Evolutionary conservation across 768 basidiomycete genomes (phyloP).

Genomic region (Pleurotus giganteus): DNA sequence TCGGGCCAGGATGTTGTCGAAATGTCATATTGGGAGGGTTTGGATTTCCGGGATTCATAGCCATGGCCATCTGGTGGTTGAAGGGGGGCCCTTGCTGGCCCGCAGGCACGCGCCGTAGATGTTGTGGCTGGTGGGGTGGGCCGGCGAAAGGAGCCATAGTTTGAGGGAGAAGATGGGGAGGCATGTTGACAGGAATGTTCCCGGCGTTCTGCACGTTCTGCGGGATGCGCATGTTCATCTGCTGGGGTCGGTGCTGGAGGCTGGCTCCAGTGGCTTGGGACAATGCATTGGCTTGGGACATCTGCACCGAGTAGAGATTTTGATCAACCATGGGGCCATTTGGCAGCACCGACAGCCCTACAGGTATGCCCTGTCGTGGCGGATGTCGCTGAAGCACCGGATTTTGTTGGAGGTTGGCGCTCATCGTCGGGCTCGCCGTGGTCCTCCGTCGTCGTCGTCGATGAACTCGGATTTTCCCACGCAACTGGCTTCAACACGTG

Average conservation of each 20-base stretch:
- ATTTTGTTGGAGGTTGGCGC: slow-evolving; percentile 7
- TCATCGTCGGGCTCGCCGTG: slow-evolving; percentile 8
- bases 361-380: neutral
- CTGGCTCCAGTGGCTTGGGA: neutral
- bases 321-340: slow-evolving; percentile 4
- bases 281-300: slow-evolving; percentile 7
- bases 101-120: slow-evolving; percentile 15
- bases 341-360: neutral
- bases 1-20: slow-evolving; percentile 32
- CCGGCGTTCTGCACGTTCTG: slow-evolving; percentile 3
- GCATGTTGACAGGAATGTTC: slow-evolving; percentile 2
- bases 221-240: neutral
- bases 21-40: slow-evolving; percentile 39
- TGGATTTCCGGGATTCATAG: slow-evolving; percentile 26
- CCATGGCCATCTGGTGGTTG: slow-evolving; percentile 28
- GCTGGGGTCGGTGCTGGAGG: neutral
- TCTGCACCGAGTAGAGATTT: neutral
- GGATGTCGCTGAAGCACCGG: neutral
- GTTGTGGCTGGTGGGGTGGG: slow-evolving; percentile 35
- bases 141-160: slow-evolving; percentile 32
- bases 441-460: slow-evolving; percentile 11
- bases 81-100: slow-evolving; percentile 1
- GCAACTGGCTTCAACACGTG: slow-evolving; percentile 10
- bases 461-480: slow-evolving; percentile 11
- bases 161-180: slow-evolving; percentile 13